A percentile compares a stretch with the other conserved stretches of the same genome.
Conservation (phyloP, 2,329 filamentous ascomycete genomes). For the Leptographium galeiforme region DNA sequence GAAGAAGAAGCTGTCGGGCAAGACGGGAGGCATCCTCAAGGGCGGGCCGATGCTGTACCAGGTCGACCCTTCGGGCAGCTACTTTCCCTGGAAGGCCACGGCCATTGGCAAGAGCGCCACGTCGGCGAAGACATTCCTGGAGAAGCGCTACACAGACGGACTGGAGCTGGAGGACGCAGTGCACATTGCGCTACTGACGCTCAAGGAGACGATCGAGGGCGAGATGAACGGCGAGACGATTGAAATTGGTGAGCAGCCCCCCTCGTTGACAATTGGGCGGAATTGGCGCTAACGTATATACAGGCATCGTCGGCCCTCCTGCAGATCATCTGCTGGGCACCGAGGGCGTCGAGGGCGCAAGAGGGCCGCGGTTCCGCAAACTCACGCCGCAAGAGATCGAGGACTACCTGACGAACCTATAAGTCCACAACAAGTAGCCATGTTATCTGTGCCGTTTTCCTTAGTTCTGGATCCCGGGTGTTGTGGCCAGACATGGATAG, state of each 20-base stretch:
- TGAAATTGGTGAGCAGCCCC: slow-evolving; percentile 63
- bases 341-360: slow-evolving; percentile 74
- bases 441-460: slow-evolving; percentile 1
- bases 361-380: slow-evolving; percentile 83
- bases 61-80: slow-evolving; percentile 96
- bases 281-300: not conserved
- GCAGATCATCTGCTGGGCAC: slow-evolving; percentile 86
- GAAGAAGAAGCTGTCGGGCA: slow-evolving; percentile 61
- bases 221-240: slow-evolving; percentile 99
- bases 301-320: slow-evolving; percentile 88
- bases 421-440: slow-evolving; percentile 12
- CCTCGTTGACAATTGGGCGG: not conserved
- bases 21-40: slow-evolving; percentile 92
- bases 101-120: slow-evolving; percentile 98
- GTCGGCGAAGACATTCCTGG: slow-evolving; percentile 95
- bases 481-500: not conserved
- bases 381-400: slow-evolving; percentile 96
- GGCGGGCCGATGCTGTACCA: slow-evolving; percentile 96
- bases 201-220: slow-evolving; percentile 98
- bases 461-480: not conserved
- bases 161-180: slow-evolving; percentile 96
- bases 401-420: slow-evolving; percentile 98
- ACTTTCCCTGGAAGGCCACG: slow-evolving; percentile 99
- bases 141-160: slow-evolving; percentile 97
- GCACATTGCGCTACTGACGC: slow-evolving; percentile 88